A percentile compares a stretch with the other conserved stretches of the same genome.
These are phyloP conservation scores for Pyrenula massariospora DNA, from an alignment of 495 filamentous ascomycete genomes.

Conservation along the genomic window DNA sequence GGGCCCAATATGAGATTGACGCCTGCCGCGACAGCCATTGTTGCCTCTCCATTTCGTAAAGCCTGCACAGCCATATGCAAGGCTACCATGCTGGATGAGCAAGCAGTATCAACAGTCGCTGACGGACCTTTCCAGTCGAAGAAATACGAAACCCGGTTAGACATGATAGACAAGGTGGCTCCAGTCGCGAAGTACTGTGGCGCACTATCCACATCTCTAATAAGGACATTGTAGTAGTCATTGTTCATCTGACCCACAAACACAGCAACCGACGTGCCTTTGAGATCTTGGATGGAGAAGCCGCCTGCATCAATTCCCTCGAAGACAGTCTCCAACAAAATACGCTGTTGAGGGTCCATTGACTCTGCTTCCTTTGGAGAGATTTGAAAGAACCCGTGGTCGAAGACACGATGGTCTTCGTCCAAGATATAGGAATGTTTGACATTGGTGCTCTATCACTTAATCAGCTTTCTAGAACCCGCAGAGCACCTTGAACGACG, in stretches of 20 bases:
- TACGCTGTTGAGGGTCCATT: constrained; percentile 46
- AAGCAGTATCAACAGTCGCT: constrained; percentile 24
- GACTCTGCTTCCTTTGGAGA: constrained; percentile 28
- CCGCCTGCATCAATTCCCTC: constrained; percentile 22
- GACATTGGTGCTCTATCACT: constrained; percentile 18
- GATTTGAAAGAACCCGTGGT: constrained; percentile 28
- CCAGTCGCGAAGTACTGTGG: constrained; percentile 10
- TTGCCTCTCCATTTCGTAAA: constrained; percentile 27
- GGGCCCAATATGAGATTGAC: constrained; percentile 26
- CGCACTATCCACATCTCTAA: constrained; percentile 17
- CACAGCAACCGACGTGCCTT: constrained; percentile 4
- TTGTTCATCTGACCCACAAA: constrained; percentile 2
- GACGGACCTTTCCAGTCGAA: constrained; percentile 18
- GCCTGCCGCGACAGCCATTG: constrained; percentile 24
- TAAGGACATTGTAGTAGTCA: constrained; percentile 15
- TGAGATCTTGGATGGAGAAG: constrained; percentile 1
- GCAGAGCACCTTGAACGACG: too few species aligned
- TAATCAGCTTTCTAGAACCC: too few species aligned
- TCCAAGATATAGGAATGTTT: not conserved
- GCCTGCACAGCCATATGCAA: constrained; percentile 29
- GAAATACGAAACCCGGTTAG: constrained; percentile 18
- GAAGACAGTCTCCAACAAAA: constrained; percentile 38
- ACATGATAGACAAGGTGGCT: constrained; percentile 11
- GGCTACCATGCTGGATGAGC: constrained; percentile 21
- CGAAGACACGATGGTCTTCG: constrained; percentile 25